Evolutionary conservation across 2,329 filamentous ascomycete genomes (phyloP).

Genomic region (Didymella segeticola): DNA sequence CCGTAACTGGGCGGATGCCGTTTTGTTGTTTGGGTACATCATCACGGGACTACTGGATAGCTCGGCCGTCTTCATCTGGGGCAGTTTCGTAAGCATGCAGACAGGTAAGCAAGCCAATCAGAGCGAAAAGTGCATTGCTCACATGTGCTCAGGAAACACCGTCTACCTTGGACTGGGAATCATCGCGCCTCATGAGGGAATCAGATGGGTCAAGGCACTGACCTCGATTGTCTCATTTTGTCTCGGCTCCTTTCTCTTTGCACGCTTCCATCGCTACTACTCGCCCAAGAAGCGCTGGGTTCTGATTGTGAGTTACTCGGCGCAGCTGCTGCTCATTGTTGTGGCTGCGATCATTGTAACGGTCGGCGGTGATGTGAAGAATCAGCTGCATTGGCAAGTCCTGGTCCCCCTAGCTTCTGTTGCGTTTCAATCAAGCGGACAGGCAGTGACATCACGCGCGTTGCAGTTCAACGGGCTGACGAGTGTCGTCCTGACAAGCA

Average conservation of each 20-base stretch:
- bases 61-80: slow-evolving; percentile 77
- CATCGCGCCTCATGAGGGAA: slow-evolving; percentile 59
- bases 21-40: slow-evolving; percentile 75
- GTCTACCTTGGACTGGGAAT: slow-evolving; percentile 79
- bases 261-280: slow-evolving; percentile 69
- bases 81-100: slow-evolving; percentile 84
- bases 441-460: slow-evolving; percentile 76
- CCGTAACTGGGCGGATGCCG: slow-evolving; percentile 69
- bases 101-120: slow-evolving; percentile 61
- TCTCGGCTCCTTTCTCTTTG: slow-evolving; percentile 74
- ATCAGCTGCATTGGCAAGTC: slow-evolving; percentile 57
- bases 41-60: slow-evolving; percentile 81
- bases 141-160: slow-evolving; percentile 65
- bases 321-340: slow-evolving; percentile 53
- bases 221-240: slow-evolving; percentile 75
- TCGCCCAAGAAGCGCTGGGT: slow-evolving; percentile 70
- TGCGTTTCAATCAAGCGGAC: slow-evolving; percentile 79
- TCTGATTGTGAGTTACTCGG: slow-evolving; percentile 56
- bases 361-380: slow-evolving; percentile 46
- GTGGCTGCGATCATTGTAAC: slow-evolving; percentile 53
- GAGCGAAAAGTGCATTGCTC: slow-evolving; percentile 7
- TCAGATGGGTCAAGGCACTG: slow-evolving; percentile 74
- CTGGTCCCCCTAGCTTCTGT: slow-evolving; percentile 72
- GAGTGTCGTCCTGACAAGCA: slow-evolving; percentile 79
- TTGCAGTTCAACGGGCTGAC: slow-evolving; percentile 74